Evolutionary conservation across 768 basidiomycete genomes (phyloP).

Genomic region (Suillus decipiens): DNA sequence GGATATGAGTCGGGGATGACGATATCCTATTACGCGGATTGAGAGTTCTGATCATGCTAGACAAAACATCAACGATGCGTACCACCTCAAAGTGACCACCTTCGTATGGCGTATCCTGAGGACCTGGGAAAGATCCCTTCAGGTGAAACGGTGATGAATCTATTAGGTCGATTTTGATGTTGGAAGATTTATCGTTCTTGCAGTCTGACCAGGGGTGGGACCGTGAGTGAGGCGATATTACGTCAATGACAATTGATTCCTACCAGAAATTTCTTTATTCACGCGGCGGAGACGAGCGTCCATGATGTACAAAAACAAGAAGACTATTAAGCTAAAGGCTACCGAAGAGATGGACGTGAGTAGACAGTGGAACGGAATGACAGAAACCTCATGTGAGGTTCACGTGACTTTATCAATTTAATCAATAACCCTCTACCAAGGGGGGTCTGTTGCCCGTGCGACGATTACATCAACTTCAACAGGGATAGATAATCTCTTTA

Average conservation of each 20-base stretch:
- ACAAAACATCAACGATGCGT: constrained; percentile 35
- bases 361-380: background rate
- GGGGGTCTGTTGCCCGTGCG: background rate
- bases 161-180: constrained; percentile 83
- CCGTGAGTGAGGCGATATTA: constrained; percentile 1
- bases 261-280: constrained; percentile 92
- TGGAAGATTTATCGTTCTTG: constrained; percentile 92
- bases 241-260: constrained; percentile 17
- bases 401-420: constrained; percentile 28
- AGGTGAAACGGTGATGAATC: constrained; percentile 92
- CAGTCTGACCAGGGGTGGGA: constrained; percentile 59
- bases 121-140: constrained; percentile 88
- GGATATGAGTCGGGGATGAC: constrained; percentile 90
- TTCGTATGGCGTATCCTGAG: constrained; percentile 90
- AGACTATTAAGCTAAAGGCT: background rate
- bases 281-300: constrained; percentile 89
- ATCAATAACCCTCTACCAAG: background rate
- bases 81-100: constrained; percentile 93
- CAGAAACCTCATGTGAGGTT: background rate
- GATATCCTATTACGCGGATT: constrained; percentile 64
- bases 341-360: background rate
- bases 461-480: no score
- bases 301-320: constrained; percentile 42
- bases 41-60: constrained; percentile 8
- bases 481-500: background rate